Percentiles rank a stretch among this genome's conserved stretches.
Evolutionary conservation across 2,329 filamentous ascomycete genomes (phyloP).

Genomic region (Coniella vitis): DNA sequence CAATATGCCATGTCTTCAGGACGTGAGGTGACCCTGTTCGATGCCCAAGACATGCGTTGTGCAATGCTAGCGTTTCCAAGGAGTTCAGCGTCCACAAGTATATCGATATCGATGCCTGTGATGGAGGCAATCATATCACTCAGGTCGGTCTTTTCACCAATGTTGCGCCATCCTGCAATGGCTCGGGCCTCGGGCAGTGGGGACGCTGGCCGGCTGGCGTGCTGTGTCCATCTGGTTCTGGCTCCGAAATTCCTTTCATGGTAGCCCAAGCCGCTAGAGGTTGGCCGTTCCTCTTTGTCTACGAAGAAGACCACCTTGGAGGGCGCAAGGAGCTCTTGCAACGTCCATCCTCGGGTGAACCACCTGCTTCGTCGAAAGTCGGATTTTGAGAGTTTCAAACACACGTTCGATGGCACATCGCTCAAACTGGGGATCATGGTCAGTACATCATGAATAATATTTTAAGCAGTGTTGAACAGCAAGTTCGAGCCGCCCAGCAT

Average conservation of each 20-base stretch:
- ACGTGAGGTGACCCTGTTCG: slow-evolving; percentile 2
- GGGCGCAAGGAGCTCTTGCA: slow-evolving; percentile 13
- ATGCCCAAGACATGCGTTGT: slow-evolving; percentile 16
- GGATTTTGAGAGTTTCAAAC: background rate
- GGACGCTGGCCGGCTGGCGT: background rate
- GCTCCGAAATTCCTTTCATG: background rate
- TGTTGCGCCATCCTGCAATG: background rate
- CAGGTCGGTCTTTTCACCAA: slow-evolving; percentile 3
- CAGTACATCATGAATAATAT: background rate
- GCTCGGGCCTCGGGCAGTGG: background rate
- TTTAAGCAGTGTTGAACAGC: background rate
- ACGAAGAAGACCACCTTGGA: background rate
- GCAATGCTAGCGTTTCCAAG: slow-evolving; percentile 5
- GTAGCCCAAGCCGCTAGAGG: background rate
- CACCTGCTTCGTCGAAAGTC: slow-evolving; percentile 7
- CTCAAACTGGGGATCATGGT: background rate
- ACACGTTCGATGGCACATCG: background rate
- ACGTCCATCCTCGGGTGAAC: slow-evolving; percentile 13
- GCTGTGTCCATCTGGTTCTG: background rate
- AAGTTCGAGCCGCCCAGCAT: no score
- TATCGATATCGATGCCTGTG: slow-evolving; percentile 7
- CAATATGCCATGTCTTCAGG: slow-evolving; percentile 12
- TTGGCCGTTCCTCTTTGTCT: background rate
- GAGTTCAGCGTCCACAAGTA: slow-evolving; percentile 1
- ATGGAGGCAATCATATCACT: slow-evolving; percentile 2